phyloP scores from a whole-genome alignment of 345 rosid species.

The Eucalyptus cloeziana region DNA sequence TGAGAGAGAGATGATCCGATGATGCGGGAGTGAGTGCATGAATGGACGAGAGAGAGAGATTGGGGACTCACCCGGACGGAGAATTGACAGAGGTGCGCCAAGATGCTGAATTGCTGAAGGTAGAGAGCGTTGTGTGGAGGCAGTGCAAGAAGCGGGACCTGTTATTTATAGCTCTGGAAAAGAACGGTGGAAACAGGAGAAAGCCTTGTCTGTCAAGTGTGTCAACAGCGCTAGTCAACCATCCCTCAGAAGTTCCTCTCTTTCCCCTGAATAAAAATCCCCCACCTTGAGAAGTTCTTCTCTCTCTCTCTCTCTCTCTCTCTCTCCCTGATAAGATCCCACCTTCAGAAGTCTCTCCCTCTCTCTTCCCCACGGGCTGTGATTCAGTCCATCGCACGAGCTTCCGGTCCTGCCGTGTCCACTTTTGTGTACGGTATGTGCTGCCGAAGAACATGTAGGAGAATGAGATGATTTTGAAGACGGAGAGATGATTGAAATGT shows the following conservation, averaged over 20 bases:
- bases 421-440: neutral
- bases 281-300: neutral
- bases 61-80: neutral
- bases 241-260: neutral
- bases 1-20: neutral
- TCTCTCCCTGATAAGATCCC: neutral
- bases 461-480: neutral
- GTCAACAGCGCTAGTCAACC: neutral
- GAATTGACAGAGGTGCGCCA: neutral
- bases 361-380: neutral
- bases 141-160: neutral
- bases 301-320: neutral
- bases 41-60: neutral
- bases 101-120: neutral
- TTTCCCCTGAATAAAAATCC: neutral
- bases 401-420: neutral
- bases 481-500: neutral
- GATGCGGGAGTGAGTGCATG: neutral
- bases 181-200: accelerated
- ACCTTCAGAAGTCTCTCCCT: neutral
- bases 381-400: neutral
- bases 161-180: neutral
- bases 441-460: neutral
- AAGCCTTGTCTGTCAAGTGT: too few species aligned
- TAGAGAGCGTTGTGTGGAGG: neutral